A percentile compares a stretch with the other conserved stretches of the same genome.
phyloP scores from a whole-genome alignment of 441 rosid species.

The Mallotus japonicus region DNA sequence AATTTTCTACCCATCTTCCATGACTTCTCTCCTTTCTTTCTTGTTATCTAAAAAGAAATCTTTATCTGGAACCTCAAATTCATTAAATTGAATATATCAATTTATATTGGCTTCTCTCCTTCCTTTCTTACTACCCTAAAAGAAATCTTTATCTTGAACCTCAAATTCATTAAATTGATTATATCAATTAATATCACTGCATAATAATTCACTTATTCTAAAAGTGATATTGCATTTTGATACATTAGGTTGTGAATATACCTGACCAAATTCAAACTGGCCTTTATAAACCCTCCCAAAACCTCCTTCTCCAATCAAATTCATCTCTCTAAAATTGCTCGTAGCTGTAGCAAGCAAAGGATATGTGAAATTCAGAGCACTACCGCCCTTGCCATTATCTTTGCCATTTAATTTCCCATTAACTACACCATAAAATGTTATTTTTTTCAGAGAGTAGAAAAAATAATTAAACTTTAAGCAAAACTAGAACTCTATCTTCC shows the following conservation, averaged over 20 bases:
- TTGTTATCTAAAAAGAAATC: no score
- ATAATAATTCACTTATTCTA: no score
- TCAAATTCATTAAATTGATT: no score
- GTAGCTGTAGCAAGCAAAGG: slow-evolving; percentile 80
- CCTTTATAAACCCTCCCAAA: slow-evolving; percentile 93
- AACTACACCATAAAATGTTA: slow-evolving; percentile 31
- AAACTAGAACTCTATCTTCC: slow-evolving; percentile 29
- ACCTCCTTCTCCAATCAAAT: slow-evolving; percentile 91
- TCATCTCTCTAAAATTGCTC: slow-evolving; percentile 71
- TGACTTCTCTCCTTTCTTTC: no score
- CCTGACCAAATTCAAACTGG: slow-evolving; percentile 66
- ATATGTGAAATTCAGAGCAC: slow-evolving; percentile 68
- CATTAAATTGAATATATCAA: no score
- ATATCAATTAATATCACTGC: no score
- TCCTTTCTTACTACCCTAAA: no score
- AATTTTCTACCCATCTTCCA: no score
- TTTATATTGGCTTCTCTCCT: no score
- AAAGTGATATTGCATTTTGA: no score
- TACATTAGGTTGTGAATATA: slow-evolving; percentile 45
- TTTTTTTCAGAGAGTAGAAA: background rate
- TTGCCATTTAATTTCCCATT: slow-evolving; percentile 21
- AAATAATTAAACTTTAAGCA: background rate
- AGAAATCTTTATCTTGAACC: no score
- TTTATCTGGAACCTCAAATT: no score
- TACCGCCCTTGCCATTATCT: slow-evolving; percentile 34